Conservation (phyloP, 2,329 filamentous ascomycete genomes). For the Arthrobotrys sphaeroides region DNA sequence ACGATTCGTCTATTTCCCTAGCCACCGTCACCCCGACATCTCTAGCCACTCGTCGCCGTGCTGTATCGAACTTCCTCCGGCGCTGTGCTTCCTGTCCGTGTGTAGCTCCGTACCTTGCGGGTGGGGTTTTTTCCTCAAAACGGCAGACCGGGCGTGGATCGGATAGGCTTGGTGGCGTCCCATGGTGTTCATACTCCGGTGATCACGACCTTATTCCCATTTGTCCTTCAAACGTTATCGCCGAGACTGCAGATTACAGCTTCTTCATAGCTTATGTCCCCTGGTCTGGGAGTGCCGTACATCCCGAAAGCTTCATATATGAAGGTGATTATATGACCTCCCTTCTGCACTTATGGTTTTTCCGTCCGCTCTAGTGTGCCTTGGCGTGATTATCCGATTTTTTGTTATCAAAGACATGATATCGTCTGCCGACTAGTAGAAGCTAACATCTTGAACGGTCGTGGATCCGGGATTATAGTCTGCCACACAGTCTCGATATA, state of each 20-base stretch:
- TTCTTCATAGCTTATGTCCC: conserved; percentile 24
- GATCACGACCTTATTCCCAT: conserved; percentile 23
- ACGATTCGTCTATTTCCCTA: neutral
- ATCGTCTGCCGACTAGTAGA: neutral
- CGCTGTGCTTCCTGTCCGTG: neutral
- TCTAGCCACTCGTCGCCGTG: conserved; percentile 9
- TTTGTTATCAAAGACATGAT: conserved; percentile 3
- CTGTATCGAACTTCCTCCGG: conserved; percentile 9
- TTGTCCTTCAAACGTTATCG: neutral
- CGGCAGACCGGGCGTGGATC: conserved; percentile 16
- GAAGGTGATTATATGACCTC: conserved; percentile 36
- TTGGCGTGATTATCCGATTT: neutral
- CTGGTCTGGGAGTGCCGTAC: conserved; percentile 51
- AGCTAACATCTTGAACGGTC: conserved; percentile 29
- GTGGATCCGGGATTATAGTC: conserved; percentile 55
- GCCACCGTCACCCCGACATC: conserved; percentile 4
- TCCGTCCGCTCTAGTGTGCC: neutral
- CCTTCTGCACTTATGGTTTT: conserved; percentile 11
- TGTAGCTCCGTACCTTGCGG: conserved; percentile 21
- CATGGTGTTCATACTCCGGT: conserved; percentile 48
- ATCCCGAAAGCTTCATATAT: conserved; percentile 53
- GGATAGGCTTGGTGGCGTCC: conserved; percentile 40
- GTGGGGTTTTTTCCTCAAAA: conserved; percentile 35
- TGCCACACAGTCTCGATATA: conserved; percentile 57
- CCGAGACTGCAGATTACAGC: conserved; percentile 25